phyloP scores from a whole-genome alignment of 257 asterid species.

The Euphrasia confusa region DNA sequence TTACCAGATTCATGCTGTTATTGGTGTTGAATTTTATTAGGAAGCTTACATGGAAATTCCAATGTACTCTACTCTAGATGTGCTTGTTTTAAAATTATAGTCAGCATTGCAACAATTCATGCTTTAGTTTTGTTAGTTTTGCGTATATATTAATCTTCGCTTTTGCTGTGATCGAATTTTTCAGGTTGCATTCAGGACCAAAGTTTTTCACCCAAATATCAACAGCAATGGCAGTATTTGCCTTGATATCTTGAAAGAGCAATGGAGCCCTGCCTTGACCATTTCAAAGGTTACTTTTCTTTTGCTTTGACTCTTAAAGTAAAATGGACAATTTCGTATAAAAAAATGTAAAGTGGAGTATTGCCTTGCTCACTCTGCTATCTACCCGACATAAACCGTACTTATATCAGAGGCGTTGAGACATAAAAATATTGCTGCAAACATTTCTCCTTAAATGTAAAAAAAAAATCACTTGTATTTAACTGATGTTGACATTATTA shows the following conservation, averaged over 20 bases:
- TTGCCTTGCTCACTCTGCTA: background rate
- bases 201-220: constrained; percentile 35
- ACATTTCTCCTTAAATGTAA: background rate
- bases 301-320: background rate
- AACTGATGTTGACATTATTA: background rate
- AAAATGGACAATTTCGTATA: too few relatives aligned
- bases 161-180: background rate
- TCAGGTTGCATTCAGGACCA: constrained; percentile 34
- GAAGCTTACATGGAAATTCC: background rate
- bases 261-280: constrained; percentile 38
- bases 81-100: background rate
- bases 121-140: background rate
- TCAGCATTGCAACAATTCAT: background rate
- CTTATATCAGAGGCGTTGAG: background rate
- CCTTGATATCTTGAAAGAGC: constrained; percentile 37
- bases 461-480: background rate
- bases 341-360: too few relatives aligned
- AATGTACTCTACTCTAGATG: background rate
- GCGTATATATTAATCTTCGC: background rate
- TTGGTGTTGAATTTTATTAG: background rate
- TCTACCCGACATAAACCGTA: background rate
- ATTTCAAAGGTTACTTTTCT: constrained; percentile 30
- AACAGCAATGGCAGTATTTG: constrained; percentile 37
- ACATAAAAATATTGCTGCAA: background rate
- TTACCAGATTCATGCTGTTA: background rate